Evolutionary conservation across 345 rosid genomes (phyloP), one percentile per base, ranked within the genome.

Genomic region (Gossypium rotundifolium): DNA sequence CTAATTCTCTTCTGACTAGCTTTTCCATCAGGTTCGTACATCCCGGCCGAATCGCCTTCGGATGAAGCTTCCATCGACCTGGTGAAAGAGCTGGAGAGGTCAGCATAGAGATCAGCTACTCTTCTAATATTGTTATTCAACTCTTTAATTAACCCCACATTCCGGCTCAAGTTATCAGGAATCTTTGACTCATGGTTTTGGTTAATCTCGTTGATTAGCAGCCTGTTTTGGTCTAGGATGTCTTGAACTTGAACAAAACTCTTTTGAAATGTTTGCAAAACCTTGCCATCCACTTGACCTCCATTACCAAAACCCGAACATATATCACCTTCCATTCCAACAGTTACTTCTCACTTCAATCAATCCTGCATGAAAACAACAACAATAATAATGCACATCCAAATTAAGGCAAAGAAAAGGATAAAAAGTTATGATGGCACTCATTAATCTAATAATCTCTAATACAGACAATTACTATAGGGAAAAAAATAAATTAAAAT

Each of bases 41-140:
- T 83, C 45, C 89, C 86, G 23, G 76, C 75, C 23, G 92, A 91
- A 65, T 93, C 97, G 0, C 94, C 98, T 79, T 93, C 98, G 0
- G 91, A 93, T 45, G 96, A 90, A 83, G 82, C 86, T 54, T 92
- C 98, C 46, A 81, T 48, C 40, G 94, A 83, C 66, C 83, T 84
- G 42, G 87, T 81, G 70, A 90, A 81, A n/a, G 88, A 84, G 84
- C 78, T 85, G 7, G 98, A 94, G 63, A 92, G 93, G 85, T 88
- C 96, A 12, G 94, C 85, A 79, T 94, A 94, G 59, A 94, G 93
- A 83, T 84, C 87, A 38, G 90, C 96, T 33, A 90, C 97, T 61
- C 94, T 87, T 72, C 92, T 89, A 65, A 94, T 88, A 72, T 94
- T 92, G 86, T 87, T 90, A 74, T 94, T 94, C 70, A 94, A 93